Percentiles rank a stretch among this genome's conserved stretches.
These are phyloP conservation scores for Parasarocladium wereldwijsianum DNA, from an alignment of 2,329 filamentous ascomycete genomes.

Conservation along the genomic window DNA sequence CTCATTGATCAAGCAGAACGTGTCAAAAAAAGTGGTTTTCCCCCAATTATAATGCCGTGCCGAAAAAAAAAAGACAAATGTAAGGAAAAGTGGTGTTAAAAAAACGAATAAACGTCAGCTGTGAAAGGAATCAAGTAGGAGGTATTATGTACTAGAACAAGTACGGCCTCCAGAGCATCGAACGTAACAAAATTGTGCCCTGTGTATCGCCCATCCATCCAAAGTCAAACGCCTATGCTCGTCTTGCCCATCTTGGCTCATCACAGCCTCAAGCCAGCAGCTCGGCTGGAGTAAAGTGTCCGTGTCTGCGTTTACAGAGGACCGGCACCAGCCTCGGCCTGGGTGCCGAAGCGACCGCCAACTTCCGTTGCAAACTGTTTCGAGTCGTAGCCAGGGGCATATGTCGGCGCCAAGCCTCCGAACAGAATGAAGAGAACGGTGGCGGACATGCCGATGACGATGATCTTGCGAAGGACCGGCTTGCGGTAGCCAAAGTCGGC, in stretches of 20 bases:
- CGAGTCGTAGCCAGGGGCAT: constrained; percentile 39
- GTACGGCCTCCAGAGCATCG: constrained; percentile 4
- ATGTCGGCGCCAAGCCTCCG: constrained; percentile 47
- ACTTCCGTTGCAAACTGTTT: constrained; percentile 32
- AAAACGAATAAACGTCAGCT: constrained; percentile 2
- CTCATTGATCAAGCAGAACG: constrained; percentile 15
- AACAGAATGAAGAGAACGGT: constrained; percentile 57
- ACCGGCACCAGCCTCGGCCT: constrained; percentile 1
- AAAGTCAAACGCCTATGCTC: constrained; percentile 14
- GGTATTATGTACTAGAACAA: constrained; percentile 11
- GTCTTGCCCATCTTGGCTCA: too few relatives aligned
- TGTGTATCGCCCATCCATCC: constrained; percentile 18
- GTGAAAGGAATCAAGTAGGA: constrained; percentile 4
- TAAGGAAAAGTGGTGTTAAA: background rate
- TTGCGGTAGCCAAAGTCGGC: constrained; percentile 69
- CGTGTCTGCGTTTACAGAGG: constrained; percentile 4
- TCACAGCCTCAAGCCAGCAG: too few relatives aligned
- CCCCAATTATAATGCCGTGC: constrained; percentile 15
- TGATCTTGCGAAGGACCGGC: constrained; percentile 64
- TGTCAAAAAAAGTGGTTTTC: constrained; percentile 11
- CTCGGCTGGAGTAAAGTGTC: background rate
- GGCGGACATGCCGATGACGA: constrained; percentile 50
- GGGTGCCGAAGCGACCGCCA: constrained; percentile 32
- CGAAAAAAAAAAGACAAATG: constrained; percentile 7
- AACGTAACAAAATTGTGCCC: constrained; percentile 10